Conservation (phyloP, 177 flowering plant genomes). For the Vitis hybrid region DNA sequence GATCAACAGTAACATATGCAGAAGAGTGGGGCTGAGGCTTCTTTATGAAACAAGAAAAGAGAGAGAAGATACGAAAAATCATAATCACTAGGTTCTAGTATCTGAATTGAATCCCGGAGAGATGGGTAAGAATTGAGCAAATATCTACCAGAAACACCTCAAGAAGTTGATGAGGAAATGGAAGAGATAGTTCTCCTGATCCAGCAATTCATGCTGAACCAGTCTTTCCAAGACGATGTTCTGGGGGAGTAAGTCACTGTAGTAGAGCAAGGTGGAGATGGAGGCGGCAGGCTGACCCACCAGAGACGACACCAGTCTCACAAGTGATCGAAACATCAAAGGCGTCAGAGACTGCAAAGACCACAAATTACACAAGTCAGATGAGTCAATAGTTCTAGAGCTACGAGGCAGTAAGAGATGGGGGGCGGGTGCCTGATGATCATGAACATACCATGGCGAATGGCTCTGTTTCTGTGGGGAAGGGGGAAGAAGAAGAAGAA, state of each 20-base stretch:
- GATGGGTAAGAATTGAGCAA: neutral
- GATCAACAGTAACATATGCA: too few relatives aligned
- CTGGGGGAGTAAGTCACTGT: slow-evolving; percentile 63
- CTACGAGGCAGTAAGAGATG: too few relatives aligned
- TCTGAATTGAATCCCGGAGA: too few relatives aligned
- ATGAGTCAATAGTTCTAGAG: too few relatives aligned
- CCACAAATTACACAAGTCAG: too few relatives aligned
- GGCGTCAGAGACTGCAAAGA: slow-evolving; percentile 41
- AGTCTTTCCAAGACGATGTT: slow-evolving; percentile 34
- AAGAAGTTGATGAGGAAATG: slow-evolving; percentile 53
- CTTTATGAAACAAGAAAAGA: too few relatives aligned
- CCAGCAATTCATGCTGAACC: slow-evolving; percentile 46
- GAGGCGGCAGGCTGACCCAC: slow-evolving; percentile 42
- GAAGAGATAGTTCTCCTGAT: slow-evolving; percentile 46
- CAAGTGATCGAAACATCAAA: slow-evolving; percentile 57
- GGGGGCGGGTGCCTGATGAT: too few relatives aligned
- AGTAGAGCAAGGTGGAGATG: slow-evolving; percentile 53
- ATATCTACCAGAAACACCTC: slow-evolving; percentile 57
- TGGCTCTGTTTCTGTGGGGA: too few relatives aligned
- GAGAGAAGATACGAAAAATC: too few relatives aligned
- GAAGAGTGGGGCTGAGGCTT: too few relatives aligned
- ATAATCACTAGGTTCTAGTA: too few relatives aligned
- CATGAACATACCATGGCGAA: too few relatives aligned
- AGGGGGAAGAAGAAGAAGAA: neutral
- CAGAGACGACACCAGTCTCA: slow-evolving; percentile 37